These are phyloP conservation scores for Kentomonas sorsogonicus DNA, from an alignment of 208 protist genomes.

Conservation along the genomic window DNA sequence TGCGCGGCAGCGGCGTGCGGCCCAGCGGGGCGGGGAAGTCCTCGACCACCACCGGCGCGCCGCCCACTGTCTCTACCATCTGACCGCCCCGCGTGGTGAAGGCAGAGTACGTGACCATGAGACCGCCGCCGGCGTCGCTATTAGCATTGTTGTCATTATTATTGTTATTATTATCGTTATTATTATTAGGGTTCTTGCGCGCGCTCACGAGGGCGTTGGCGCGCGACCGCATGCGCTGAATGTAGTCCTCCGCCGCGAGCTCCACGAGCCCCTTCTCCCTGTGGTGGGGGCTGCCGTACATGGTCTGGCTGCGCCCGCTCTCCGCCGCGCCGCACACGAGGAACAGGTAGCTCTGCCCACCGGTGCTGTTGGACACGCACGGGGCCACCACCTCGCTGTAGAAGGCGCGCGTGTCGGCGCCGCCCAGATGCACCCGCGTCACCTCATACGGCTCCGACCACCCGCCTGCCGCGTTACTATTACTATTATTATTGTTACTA, in stretches of 20 bases:
- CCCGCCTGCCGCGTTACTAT: not conserved
- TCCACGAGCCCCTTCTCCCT: conserved; percentile 76
- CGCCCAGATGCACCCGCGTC: conserved; percentile 77
- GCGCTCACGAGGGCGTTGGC: conserved; percentile 12
- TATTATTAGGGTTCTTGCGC: conserved; percentile 8
- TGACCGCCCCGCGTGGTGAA: conserved; percentile 66
- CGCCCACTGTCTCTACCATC: conserved; percentile 55
- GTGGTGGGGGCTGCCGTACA: conserved; percentile 82
- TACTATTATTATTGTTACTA: no score
- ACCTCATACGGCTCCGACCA: conserved; percentile 68
- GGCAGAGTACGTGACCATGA: conserved; percentile 72
- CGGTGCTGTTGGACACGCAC: conserved; percentile 68
- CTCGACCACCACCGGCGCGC: conserved; percentile 48
- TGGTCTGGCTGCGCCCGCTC: conserved; percentile 79
- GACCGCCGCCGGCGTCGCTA: conserved; percentile 12
- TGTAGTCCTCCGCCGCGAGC: conserved; percentile 63
- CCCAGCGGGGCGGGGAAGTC: conserved; percentile 78
- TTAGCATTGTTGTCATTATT: conserved; percentile 1
- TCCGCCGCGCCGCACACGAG: conserved; percentile 66
- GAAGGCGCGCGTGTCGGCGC: conserved; percentile 50
- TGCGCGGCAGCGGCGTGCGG: conserved; percentile 53
- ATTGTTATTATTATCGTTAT: no score
- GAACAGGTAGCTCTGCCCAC: conserved; percentile 82
- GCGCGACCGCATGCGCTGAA: conserved; percentile 37
- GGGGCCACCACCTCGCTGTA: conserved; percentile 78